Evolutionary conservation across 139 green algal genomes (phyloP), one percentile per base, ranked within the genome.

Genomic region (Penium margaritaceum): DNA sequence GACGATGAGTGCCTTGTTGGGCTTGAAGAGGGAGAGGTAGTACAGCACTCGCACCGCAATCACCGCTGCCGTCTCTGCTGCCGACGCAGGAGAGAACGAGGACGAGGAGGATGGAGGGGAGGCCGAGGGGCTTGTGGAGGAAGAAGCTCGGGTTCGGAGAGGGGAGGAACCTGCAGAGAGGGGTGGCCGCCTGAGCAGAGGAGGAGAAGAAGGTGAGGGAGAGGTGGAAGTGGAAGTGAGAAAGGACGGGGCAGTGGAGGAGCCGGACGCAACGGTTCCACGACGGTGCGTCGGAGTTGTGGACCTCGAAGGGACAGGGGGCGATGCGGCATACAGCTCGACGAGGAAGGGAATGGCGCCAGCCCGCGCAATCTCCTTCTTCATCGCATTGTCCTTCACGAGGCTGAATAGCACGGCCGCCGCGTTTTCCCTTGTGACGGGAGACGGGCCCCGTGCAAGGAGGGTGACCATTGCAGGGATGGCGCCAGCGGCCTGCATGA

Each of bases 11-110:
- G 47, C 47, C 19, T 60, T 60, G 47, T 60, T 60, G 4, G 47
- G 47, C 15, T 24, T n/a, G 47, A 33, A 60, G 3, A 60, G n/a
- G 17, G 47, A 60, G 47, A 60, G 47, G 21, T 60, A 60, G 19
- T 60, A 60, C n/a, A 60, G 47, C 15, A 60, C 47, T n/a, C 47
- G 47, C n/a, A 60, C n/a, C 9, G 47, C 29, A 24, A 60, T 60
- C n/a, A n/a, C n/a, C n/a, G 29, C n/a, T 7, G 47, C n/a, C 14
- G 47, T n/a, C 1, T 33, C n/a, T 4, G 47, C n/a, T 7, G 29
- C n/a, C 15, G 47, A 24, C 17, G 47, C n/a, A 24, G 47, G 9
- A 17, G 47, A 24, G 47, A 24, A 17, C 4, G 30, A n/a, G 47
- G 12, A 24, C n/a, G 30, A 60, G 29, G 47, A 17, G 47, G 47